Evolutionary conservation across 2,329 filamentous ascomycete species (phyloP), one percentile per base, ranked within the genome.

Genomic region (Laburnicola sp.): DNA sequence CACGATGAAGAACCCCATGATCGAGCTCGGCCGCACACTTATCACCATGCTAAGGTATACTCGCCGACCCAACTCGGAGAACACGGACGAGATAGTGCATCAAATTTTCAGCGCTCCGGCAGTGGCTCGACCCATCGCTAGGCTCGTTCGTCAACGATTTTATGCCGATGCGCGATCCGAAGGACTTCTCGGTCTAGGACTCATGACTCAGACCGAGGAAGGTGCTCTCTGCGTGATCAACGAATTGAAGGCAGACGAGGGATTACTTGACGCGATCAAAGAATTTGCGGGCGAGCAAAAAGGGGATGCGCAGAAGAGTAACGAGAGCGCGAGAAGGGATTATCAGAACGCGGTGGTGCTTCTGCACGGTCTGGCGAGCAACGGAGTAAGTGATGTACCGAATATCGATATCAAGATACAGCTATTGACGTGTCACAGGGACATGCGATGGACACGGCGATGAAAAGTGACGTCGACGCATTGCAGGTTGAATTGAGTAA

Each of bases 1-100:
- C n/a, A 53, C 67, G 1, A 72, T 73, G 69, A 73, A 71, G 51
- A 71, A 70, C n/a, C 56, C 67, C n/a, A 65, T 62, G 56, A 63
- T 73, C 30, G 70, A 73, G 53, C 55, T 70, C 9, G 65, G 64
- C 1, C 58, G 66, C 1, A 63, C 61, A 4, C 62, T 71, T 4
- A 56, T 71, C n/a, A 55, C 61, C 16, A 63, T 68, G 5, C 50
- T 69, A 6, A 47, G 64, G 22, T 63, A 59, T 37, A 50, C 66
- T 4, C 51, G 56, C 3, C 61, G 55, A 35, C 25, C 57, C 10
- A 50, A 59, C 23, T 41, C 57, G 34, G 59, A 62, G 35, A 60
- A 68, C 11, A 51, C 60, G 10, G 59, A 65, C 40, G 56, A 59
- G 32, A 52, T 69, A 6, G 46, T 59, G 25, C 50, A 58, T 35